A percentile compares a stretch with the other conserved stretches of the same genome.
These are phyloP conservation scores for Aspergillus neoniger DNA, from an alignment of 2,329 filamentous ascomycete species.

Conservation along the genomic window DNA sequence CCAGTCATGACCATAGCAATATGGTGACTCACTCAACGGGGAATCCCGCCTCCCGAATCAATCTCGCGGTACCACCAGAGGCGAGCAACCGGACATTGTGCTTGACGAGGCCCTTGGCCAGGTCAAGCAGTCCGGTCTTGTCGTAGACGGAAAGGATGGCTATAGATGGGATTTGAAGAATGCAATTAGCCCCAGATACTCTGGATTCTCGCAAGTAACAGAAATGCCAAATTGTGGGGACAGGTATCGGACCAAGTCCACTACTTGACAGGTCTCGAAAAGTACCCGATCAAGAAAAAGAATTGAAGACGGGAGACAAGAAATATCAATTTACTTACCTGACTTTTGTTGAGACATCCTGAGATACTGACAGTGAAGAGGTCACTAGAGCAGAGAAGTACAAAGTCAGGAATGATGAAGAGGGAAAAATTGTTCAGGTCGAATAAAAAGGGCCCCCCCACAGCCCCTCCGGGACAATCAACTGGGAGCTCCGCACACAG, in stretches of 20 bases:
- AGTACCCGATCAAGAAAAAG: conserved; percentile 13
- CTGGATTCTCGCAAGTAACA: conserved; percentile 13
- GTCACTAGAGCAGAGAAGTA: conserved; percentile 24
- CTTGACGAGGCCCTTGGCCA: conserved; percentile 86
- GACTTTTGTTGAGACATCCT: conserved; percentile 46
- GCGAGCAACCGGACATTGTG: conserved; percentile 90
- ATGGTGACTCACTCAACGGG: conserved; percentile 74
- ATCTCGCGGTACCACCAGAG: conserved; percentile 90
- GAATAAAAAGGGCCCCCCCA: conserved; percentile 14
- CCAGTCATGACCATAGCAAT: conserved; percentile 6
- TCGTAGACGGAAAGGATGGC: conserved; percentile 98
- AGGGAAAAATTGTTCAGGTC: conserved; percentile 12
- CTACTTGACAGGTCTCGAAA: conserved; percentile 20
- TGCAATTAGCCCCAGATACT: conserved; percentile 12
- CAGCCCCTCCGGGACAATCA: conserved; percentile 6
- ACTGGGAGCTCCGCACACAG: conserved; percentile 6
- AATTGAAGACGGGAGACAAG: conserved; percentile 16
- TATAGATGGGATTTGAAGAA: conserved; percentile 24
- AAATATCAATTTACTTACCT: conserved; percentile 30
- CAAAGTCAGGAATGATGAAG: conserved; percentile 9
- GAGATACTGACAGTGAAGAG: conserved; percentile 22
- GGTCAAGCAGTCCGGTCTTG: conserved; percentile 92
- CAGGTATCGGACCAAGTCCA: conserved; percentile 16
- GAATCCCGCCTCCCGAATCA: conserved; percentile 96
- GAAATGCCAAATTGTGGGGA: conserved; percentile 20